Evolutionary conservation across 345 rosid genomes (phyloP).

Genomic region (Kernera saxatilis): DNA sequence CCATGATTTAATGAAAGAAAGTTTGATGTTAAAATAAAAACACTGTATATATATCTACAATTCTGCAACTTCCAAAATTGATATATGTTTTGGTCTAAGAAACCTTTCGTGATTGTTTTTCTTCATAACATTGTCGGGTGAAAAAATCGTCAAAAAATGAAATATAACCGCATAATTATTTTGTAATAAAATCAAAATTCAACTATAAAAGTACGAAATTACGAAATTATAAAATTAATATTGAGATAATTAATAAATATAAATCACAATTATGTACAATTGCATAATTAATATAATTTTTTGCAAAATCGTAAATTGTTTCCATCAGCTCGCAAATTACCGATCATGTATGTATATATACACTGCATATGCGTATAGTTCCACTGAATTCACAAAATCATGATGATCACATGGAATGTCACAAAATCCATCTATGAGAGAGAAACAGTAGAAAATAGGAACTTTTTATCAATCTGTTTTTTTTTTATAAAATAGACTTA

Average conservation of each 20-base stretch:
- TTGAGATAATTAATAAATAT: not conserved
- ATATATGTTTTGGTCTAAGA: not conserved
- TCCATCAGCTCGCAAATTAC: not conserved
- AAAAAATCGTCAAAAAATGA: not conserved
- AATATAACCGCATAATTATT: not conserved
- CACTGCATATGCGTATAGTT: not conserved
- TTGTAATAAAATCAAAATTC: not conserved
- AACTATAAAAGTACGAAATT: not conserved
- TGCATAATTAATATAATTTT: not conserved
- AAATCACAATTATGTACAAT: not conserved
- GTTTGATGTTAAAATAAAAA: not conserved
- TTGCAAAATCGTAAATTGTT: too few species aligned
- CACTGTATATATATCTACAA: not conserved
- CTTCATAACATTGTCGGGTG: not conserved
- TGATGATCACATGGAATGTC: not conserved
- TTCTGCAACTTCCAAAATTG: not conserved
- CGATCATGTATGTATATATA: not conserved
- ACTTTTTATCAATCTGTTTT: conserved; percentile 2
- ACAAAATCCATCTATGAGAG: conserved; percentile 2
- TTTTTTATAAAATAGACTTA: not conserved
- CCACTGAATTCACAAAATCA: not conserved
- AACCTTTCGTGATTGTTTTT: not conserved
- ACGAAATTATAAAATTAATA: not conserved
- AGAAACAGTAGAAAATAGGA: not conserved
- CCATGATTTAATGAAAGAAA: not conserved